phyloP scores from a whole-genome alignment of 1,284 basidiomycete species.

The Butyriboletus appendiculatus region DNA sequence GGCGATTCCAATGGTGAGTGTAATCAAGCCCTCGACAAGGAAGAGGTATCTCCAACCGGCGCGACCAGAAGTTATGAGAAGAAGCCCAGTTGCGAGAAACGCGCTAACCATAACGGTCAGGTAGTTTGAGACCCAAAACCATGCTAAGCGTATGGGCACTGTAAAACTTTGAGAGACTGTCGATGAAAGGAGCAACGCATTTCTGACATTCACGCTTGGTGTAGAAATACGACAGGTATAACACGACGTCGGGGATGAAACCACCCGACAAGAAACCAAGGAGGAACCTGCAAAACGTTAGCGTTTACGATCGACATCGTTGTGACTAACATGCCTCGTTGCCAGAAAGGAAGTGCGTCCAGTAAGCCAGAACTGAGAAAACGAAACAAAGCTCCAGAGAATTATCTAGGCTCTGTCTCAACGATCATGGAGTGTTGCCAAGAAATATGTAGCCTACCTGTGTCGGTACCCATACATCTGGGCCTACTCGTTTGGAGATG shows the following conservation, averaged over 20 bases:
- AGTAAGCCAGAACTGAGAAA: slow-evolving; percentile 63
- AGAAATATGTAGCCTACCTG: slow-evolving; percentile 42
- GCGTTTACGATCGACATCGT: slow-evolving; percentile 31
- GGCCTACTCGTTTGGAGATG: slow-evolving; percentile 67
- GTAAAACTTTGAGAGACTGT: background rate
- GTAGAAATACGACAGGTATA: slow-evolving; percentile 72
- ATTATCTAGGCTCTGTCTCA: slow-evolving; percentile 41
- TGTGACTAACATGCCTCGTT: slow-evolving; percentile 33
- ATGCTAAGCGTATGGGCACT: slow-evolving; percentile 67
- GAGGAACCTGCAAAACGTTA: slow-evolving; percentile 55
- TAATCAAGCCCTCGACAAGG: slow-evolving; percentile 57
- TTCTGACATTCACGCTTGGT: slow-evolving; percentile 54
- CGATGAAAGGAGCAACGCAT: background rate
- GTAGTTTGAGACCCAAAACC: slow-evolving; percentile 67
- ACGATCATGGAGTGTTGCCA: background rate
- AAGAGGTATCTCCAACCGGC: slow-evolving; percentile 63
- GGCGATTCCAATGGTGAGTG: slow-evolving; percentile 53
- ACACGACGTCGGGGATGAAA: slow-evolving; percentile 63
- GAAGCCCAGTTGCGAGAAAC: slow-evolving; percentile 66
- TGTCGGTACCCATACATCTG: slow-evolving; percentile 71
- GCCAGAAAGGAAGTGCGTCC: slow-evolving; percentile 57
- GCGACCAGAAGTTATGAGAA: slow-evolving; percentile 59
- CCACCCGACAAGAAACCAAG: slow-evolving; percentile 55
- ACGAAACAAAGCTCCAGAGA: slow-evolving; percentile 57
- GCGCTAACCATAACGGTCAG: slow-evolving; percentile 53